Evolutionary conservation across 306 rosid species (phyloP).

Genomic region (Dalbergia cochinchinensis): DNA sequence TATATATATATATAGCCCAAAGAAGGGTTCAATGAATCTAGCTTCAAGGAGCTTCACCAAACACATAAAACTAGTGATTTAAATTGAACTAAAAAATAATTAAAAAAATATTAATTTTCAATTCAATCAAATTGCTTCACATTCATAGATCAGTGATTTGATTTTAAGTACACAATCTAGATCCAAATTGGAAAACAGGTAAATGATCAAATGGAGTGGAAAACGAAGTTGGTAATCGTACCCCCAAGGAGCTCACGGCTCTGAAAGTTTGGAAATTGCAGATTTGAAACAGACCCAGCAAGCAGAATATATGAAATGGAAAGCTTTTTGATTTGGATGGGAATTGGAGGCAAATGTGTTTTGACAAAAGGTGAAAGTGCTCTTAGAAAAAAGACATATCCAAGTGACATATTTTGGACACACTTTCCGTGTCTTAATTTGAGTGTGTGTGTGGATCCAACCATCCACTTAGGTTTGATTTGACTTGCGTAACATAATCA

Average conservation of each 20-base stretch:
- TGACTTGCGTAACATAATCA: conserved; percentile 33
- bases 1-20: not conserved
- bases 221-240: conserved; percentile 21
- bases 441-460: conserved; percentile 30
- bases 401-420: conserved; percentile 20
- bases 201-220: not conserved
- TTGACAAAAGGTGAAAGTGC: not conserved
- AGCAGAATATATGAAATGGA: conserved; percentile 7
- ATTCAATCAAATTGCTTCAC: conserved; percentile 12
- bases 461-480: conserved; percentile 37
- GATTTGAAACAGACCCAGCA: conserved; percentile 43
- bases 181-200: conserved; percentile 44
- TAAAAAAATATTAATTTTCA: not conserved
- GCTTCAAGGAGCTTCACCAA: conserved; percentile 18
- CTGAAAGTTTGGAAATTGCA: conserved; percentile 22
- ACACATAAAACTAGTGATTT: conserved; percentile 18
- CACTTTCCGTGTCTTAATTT: conserved; percentile 40
- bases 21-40: conserved; percentile 28
- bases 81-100: conserved; percentile 1
- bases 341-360: conserved; percentile 22
- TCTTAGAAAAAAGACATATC: not conserved
- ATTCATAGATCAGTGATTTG: not conserved
- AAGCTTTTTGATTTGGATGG: conserved; percentile 14
- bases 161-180: conserved; percentile 26
- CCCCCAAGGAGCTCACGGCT: conserved; percentile 42